These are phyloP conservation scores for Alloteropsis semialata DNA, from an alignment of 176 grass and related monocot species.

Conservation along the genomic window DNA sequence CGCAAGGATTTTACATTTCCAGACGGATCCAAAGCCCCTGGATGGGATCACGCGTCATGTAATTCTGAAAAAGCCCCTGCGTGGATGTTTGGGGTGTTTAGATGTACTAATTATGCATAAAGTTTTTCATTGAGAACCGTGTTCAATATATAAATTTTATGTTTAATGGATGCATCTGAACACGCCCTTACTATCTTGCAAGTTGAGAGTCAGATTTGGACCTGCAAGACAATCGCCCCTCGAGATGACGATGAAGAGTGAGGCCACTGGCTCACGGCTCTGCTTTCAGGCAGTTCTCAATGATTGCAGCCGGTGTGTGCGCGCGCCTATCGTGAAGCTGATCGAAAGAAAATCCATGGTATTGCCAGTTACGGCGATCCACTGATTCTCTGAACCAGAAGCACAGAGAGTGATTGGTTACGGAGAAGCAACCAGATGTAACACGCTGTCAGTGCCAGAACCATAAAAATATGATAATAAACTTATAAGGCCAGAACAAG, in stretches of 20 bases:
- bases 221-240: neutral
- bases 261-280: neutral
- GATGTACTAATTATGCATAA: no score
- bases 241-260: neutral
- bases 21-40: no score
- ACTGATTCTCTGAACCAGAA: neutral
- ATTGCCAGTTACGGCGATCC: neutral
- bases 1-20: no score
- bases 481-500: neutral
- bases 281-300: neutral
- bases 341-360: neutral
- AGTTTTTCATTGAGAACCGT: no score
- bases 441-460: no score
- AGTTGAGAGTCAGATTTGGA: neutral
- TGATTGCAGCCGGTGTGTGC: slow-evolving; percentile 9
- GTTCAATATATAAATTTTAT: no score
- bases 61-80: neutral
- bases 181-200: no score
- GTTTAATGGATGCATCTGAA: no score
- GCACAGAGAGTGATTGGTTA: neutral
- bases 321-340: neutral
- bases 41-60: no score
- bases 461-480: neutral
- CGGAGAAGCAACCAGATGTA: neutral
- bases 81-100: no score